Evolutionary conservation across 306 rosid species (phyloP).

Genomic region (Canavalia ensiformis): DNA sequence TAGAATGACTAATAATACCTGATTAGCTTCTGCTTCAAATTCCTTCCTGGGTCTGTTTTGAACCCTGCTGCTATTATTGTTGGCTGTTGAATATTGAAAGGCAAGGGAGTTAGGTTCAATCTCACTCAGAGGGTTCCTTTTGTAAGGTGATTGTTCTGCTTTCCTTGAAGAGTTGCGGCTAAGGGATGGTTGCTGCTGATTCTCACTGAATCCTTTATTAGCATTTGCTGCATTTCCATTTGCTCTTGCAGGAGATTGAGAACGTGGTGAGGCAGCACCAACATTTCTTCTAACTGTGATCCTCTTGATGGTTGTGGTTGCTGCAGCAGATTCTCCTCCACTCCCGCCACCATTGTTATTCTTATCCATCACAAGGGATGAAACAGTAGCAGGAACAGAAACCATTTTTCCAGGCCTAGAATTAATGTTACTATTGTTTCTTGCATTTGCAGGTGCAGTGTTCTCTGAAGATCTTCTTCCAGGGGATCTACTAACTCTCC

Average conservation of each 20-base stretch:
- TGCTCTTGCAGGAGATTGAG: conserved; percentile 76
- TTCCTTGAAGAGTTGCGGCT: conserved; percentile 90
- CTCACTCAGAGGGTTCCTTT: conserved; percentile 87
- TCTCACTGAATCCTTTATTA: conserved; percentile 48
- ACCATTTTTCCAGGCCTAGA: conserved; percentile 87
- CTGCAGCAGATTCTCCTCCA: conserved; percentile 58
- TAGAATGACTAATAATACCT: conserved; percentile 53
- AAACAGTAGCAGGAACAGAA: conserved; percentile 86
- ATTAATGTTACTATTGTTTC: conserved; percentile 30
- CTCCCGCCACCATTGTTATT: conserved; percentile 61
- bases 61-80: conserved; percentile 52
- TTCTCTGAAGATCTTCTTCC: conserved; percentile 74
- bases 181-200: conserved; percentile 70
- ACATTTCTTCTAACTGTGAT: conserved; percentile 79
- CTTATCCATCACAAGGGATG: conserved; percentile 81
- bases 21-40: conserved; percentile 58
- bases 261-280: conserved; percentile 74
- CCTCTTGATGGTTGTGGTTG: conserved; percentile 64
- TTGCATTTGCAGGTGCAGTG: conserved; percentile 22
- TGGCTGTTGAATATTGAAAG: conserved; percentile 59
- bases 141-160: conserved; percentile 85
- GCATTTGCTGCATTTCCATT: conserved; percentile 54
- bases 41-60: conserved; percentile 66
- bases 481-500: conserved; percentile 88
- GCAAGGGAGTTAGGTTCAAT: conserved; percentile 74